Conservation (phyloP, 2,329 filamentous ascomycete species). For the Phialophora verrucosa region DNA sequence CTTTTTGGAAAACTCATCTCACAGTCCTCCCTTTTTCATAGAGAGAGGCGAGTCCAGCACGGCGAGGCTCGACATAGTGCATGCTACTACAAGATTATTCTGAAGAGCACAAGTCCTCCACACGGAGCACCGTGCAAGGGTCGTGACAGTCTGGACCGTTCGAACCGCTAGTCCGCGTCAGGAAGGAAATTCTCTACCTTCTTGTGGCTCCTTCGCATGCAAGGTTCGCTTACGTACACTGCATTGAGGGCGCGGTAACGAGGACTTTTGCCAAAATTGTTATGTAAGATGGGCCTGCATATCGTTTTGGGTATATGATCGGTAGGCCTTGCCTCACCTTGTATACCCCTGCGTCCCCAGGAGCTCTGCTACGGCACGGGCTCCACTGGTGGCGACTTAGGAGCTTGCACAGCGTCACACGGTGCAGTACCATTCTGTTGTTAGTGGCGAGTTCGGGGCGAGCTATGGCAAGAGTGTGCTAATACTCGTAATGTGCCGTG, state of each 20-base stretch:
- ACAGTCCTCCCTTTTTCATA: neutral
- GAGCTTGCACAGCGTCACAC: neutral
- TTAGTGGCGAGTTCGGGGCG: neutral
- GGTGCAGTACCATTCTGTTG: neutral
- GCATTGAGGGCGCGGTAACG: too few species aligned
- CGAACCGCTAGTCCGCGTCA: neutral
- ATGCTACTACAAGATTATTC: neutral
- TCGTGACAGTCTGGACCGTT: neutral
- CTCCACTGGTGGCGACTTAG: neutral
- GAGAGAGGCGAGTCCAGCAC: neutral
- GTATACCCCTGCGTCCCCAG: too few species aligned
- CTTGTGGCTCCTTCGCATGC: neutral
- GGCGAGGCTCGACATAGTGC: neutral
- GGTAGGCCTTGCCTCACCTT: neutral
- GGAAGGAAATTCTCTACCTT: neutral
- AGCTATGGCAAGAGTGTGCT: neutral
- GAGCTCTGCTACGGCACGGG: neutral
- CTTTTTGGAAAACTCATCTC: neutral
- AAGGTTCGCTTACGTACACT: neutral
- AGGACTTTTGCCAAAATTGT: neutral
- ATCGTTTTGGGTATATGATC: neutral
- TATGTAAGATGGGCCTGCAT: neutral
- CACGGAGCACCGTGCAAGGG: neutral
- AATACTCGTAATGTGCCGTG: neutral
- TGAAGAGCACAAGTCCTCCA: neutral